Evolutionary conservation across 2,329 filamentous ascomycete genomes (phyloP).

Genomic region (Aureobasidium sp.): DNA sequence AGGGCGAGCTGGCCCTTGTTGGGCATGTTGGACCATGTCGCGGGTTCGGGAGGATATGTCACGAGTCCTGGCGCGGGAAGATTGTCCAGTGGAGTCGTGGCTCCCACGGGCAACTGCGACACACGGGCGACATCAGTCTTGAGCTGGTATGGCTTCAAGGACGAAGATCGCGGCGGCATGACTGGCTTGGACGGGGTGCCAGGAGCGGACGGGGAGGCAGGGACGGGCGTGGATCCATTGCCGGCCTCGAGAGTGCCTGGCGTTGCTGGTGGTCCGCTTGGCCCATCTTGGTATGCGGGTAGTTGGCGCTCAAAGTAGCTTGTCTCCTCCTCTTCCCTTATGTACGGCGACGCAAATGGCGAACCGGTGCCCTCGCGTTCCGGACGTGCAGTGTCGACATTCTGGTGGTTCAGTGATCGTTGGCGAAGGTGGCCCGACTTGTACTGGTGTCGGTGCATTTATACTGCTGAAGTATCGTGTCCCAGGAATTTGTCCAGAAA

Average conservation of each 20-base stretch:
- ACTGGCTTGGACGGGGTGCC: constrained; percentile 1
- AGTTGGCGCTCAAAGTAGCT: constrained; percentile 12
- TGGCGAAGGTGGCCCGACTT: constrained; percentile 23
- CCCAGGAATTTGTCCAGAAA: neutral
- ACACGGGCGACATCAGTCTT: neutral
- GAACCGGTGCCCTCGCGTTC: constrained; percentile 10
- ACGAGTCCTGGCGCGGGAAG: constrained; percentile 13
- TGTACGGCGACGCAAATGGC: constrained; percentile 11
- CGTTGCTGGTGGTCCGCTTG: constrained; percentile 1
- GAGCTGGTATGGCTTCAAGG: constrained; percentile 2
- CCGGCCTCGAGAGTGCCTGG: constrained; percentile 10
- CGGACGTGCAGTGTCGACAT: constrained; percentile 17
- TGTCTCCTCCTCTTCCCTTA: constrained; percentile 17
- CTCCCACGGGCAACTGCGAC: neutral
- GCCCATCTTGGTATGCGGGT: constrained; percentile 2
- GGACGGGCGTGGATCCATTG: constrained; percentile 6
- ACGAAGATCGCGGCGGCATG: constrained; percentile 3
- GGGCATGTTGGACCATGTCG: constrained; percentile 36
- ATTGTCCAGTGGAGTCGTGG: constrained; percentile 2
- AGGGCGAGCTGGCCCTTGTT: constrained; percentile 36
- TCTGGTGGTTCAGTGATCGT: constrained; percentile 17
- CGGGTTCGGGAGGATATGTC: constrained; percentile 19
- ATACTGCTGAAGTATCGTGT: neutral
- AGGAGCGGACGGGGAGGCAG: neutral
- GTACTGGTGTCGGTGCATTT: constrained; percentile 12